Percentiles rank a stretch among this genome's conserved stretches.
Conservation (phyloP, 306 rosid genomes). For the Crotalaria pallida region DNA sequence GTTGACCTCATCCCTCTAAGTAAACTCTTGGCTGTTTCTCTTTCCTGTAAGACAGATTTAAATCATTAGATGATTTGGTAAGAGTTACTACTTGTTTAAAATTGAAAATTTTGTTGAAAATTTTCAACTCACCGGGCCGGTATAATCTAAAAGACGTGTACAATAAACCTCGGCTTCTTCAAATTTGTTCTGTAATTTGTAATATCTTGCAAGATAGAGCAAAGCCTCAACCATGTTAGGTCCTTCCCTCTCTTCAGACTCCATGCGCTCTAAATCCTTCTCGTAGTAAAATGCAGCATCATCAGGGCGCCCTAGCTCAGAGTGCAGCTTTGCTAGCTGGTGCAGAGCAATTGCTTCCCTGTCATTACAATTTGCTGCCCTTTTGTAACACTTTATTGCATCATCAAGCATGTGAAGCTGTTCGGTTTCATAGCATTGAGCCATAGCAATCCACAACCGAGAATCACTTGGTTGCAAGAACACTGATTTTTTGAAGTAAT, state of each 20-base stretch:
- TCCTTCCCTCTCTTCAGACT: conserved; percentile 92
- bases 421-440: conserved; percentile 79
- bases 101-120: background rate
- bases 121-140: conserved; percentile 77
- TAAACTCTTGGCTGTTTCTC: conserved; percentile 86
- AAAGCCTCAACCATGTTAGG: conserved; percentile 94
- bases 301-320: conserved; percentile 60
- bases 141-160: conserved; percentile 90
- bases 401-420: conserved; percentile 84
- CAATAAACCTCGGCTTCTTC: conserved; percentile 95
- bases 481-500: conserved; percentile 87
- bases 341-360: conserved; percentile 92
- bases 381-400: conserved; percentile 84
- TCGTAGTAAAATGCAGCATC: conserved; percentile 92
- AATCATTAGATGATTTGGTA: background rate
- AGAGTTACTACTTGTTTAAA: background rate
- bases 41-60: conserved; percentile 55
- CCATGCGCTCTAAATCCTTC: conserved; percentile 96
- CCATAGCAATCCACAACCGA: conserved; percentile 98
- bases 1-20: conserved; percentile 77
- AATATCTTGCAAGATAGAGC: conserved; percentile 69
- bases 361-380: conserved; percentile 83
- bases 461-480: conserved; percentile 93
- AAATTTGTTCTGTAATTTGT: conserved; percentile 43
- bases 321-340: conserved; percentile 73